A percentile compares a stretch with the other conserved stretches of the same genome.
These are phyloP conservation scores for Chlorociboria aeruginascens DNA, from an alignment of 495 filamentous ascomycete species.

Conservation along the genomic window DNA sequence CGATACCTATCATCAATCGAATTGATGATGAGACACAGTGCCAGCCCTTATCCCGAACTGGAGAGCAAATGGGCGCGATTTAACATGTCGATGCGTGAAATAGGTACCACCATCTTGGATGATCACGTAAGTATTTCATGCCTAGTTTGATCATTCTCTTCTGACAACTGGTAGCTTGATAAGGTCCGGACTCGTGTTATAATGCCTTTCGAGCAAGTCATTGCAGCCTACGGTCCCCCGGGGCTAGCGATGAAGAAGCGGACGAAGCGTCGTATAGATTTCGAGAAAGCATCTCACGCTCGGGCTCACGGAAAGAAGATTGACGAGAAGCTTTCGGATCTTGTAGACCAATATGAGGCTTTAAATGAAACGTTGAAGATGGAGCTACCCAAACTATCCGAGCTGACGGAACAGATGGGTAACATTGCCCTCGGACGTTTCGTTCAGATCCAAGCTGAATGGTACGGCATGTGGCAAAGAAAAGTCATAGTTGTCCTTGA, in stretches of 20 bases:
- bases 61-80: conserved; percentile 88
- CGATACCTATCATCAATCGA: conserved; percentile 62
- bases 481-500: conserved; percentile 69
- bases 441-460: conserved; percentile 65
- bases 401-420: conserved; percentile 63
- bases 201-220: conserved; percentile 71
- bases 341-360: conserved; percentile 75
- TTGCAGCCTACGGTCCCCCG: conserved; percentile 70
- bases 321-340: conserved; percentile 70
- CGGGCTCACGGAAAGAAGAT: conserved; percentile 68
- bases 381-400: conserved; percentile 78
- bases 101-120: conserved; percentile 62
- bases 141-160: conserved; percentile 3
- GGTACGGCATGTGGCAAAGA: conserved; percentile 66
- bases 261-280: conserved; percentile 78
- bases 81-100: conserved; percentile 67
- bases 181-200: conserved; percentile 72
- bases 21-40: conserved; percentile 41
- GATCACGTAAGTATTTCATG: conserved; percentile 59
- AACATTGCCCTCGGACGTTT: conserved; percentile 71
- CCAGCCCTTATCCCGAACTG: conserved; percentile 60
- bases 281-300: conserved; percentile 49
- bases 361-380: conserved; percentile 87
- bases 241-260: conserved; percentile 83
- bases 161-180: conserved; percentile 40